Conservation (phyloP, 2,329 filamentous ascomycete species). For the Fusarium metavorans region DNA sequence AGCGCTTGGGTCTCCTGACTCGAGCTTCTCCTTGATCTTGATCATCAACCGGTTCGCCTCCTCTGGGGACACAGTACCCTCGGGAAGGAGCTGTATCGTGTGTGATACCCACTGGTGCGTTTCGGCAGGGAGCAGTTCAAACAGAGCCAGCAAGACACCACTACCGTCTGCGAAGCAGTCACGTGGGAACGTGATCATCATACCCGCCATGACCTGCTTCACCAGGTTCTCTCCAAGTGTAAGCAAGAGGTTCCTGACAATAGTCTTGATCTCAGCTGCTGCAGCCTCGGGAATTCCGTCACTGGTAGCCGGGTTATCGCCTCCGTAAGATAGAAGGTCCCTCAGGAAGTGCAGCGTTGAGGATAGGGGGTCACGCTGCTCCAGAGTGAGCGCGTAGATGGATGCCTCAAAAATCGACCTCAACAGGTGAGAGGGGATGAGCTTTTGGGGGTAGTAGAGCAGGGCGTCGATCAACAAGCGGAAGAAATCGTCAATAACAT, state of each 20-base stretch:
- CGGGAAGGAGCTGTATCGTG: conserved; percentile 86
- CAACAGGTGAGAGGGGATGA: conserved; percentile 83
- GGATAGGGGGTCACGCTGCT: conserved; percentile 91
- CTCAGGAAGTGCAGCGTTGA: conserved; percentile 93
- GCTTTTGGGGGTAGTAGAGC: conserved; percentile 88
- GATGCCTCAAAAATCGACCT: conserved; percentile 88
- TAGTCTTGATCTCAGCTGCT: conserved; percentile 75
- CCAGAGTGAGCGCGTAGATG: conserved; percentile 85
- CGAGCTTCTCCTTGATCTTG: conserved; percentile 83
- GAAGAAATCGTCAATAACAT: conserved; percentile 96
- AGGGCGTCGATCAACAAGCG: conserved; percentile 91
- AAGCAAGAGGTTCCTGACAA: conserved; percentile 78
- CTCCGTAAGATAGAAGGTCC: conserved; percentile 90
- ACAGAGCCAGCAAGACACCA: conserved; percentile 88
- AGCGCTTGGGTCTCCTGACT: conserved; percentile 69
- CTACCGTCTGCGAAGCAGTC: conserved; percentile 97
- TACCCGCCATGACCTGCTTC: conserved; percentile 91
- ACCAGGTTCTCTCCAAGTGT: conserved; percentile 82
- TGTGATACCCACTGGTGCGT: conserved; percentile 85
- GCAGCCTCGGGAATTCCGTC: conserved; percentile 68
- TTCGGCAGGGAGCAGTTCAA: conserved; percentile 85
- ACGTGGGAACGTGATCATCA: conserved; percentile 99
- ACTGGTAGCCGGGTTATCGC: conserved; percentile 76
- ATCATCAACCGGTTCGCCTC: conserved; percentile 85
- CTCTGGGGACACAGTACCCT: conserved; percentile 80